Base-by-base conservation (phyloP, 2,329 filamentous ascomycete species). In the Lachnellula subtilissima region DNA sequence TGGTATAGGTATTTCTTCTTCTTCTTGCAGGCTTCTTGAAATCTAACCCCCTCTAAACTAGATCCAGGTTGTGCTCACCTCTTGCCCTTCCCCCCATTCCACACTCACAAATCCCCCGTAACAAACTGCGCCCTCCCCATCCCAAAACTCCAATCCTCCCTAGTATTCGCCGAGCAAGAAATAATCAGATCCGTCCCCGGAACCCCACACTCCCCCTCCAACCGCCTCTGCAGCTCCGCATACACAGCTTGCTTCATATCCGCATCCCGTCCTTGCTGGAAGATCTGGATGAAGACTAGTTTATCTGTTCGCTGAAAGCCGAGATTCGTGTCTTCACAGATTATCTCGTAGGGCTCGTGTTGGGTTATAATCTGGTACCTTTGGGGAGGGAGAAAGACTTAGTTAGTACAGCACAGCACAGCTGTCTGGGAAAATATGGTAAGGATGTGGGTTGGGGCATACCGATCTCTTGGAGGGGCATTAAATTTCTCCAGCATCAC, bases 361-460 rank as follows among this genome's bases (percentile, higher is more conserved):
- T 61, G 59, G n/a, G 56, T 61, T 50, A 59, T 57, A 6, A 61
- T 57, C 55, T 59, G 52, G 39, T 56, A 57, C 36, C 57, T 40
- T 39, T 23, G 14, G 17, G 28, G 48, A 9, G 7, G 14, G 11
- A 17, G 15, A 5, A 7, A 9, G 7, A 9, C 0, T 1, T 2
- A 1, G 28, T 32, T 12, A 32, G 28, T 32, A 11, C 9, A 9
- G 19, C 4, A 22, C 22, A 22, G 22, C 22, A 22, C 22, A 4
- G 48, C n/a, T 15, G 9, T 15, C 5, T n/a, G 35, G 23, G 32
- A 14, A 22, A 36, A 49, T 32, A 19, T 3, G 22, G 4, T 17
- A 15, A 3, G 22, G 11, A 37, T 49, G 5, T 14, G 19, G 17
- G 15, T 17, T 22, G n/a, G 32, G 9, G 42, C 17, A 8, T 52